Evolutionary conservation across 345 rosid species (phyloP).

Genomic region (Salix purpurea): DNA sequence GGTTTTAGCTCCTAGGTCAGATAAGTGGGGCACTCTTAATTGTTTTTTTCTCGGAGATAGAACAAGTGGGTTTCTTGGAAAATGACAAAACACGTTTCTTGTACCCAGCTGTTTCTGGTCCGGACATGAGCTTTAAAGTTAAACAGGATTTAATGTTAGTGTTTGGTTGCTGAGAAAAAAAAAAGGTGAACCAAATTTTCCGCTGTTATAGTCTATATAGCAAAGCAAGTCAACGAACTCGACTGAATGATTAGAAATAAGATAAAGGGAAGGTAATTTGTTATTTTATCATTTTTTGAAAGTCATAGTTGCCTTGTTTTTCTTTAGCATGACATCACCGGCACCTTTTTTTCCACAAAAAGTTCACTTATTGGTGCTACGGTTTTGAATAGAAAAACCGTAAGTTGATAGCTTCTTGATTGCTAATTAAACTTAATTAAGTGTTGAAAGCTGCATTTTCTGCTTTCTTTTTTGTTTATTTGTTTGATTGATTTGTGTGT

Average conservation of each 20-base stretch:
- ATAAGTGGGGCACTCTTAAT: not conserved
- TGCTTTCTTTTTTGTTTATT: constrained; percentile 1
- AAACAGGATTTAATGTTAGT: not conserved
- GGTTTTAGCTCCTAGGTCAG: not conserved
- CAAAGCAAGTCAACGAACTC: not conserved
- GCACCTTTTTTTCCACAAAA: not conserved
- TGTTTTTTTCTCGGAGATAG: no score
- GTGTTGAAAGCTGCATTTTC: not conserved
- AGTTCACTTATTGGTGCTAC: constrained; percentile 14
- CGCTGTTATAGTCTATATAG: no score
- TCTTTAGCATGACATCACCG: constrained; percentile 16
- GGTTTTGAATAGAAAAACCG: constrained; percentile 26
- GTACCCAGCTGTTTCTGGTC: not conserved
- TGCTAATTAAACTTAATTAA: not conserved
- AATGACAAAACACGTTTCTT: constrained; percentile 4
- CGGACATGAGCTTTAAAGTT: not conserved
- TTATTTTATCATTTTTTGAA: not conserved
- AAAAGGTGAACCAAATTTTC: not conserved
- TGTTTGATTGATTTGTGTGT: not conserved
- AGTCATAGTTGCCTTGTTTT: not conserved
- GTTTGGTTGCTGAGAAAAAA: constrained; percentile 23
- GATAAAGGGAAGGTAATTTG: not conserved
- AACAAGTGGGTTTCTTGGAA: not conserved
- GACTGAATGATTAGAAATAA: not conserved
- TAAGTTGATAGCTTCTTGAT: not conserved